Evolutionary conservation across 164 flowering plant genomes (phyloP), one percentile per base, ranked within the genome.

Genomic region (Brasenia schreberi): DNA sequence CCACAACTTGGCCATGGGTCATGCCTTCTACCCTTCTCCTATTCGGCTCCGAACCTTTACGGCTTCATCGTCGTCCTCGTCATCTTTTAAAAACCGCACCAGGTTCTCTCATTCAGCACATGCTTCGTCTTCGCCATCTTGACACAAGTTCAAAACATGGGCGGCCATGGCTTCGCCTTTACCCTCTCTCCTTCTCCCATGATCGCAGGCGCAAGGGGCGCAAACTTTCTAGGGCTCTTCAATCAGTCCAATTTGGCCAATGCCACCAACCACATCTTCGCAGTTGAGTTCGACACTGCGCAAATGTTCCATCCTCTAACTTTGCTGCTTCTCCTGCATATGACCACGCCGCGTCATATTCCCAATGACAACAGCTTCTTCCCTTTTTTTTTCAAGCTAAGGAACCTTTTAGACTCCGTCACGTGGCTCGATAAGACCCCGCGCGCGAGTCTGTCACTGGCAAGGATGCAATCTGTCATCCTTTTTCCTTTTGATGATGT

Each of bases 211-310:
- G 83, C 78, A 5, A 64, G 23, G 6, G 27, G 71, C 0, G 75
- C 64, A 18, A 81, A 82, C 16, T 81, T 6, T 62, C 73, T 84
- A 0, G 88, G 85, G 6, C 72, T 84, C 33, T 72, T 84, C 69
- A 81, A 74, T 61, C 0, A 58, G 0, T 0, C 73, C 7, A 78
- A 67, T 39, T 61, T 73, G 42, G 76, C 76, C 0, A 16, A 64
- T 0, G 4, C 65, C 0, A 64, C 76, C 0, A 81, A 81, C 61
- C 79, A 77, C 64, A 65, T 84, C 17, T 71, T 82, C 12, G 81
- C 78, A 0, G 78, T 82, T 4, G 83, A 84, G 58, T 84, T 84
- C 63, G 84, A 84, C 64, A 82, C 84, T 0, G 83, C 81, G 39
- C 74, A 72, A 1, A 33, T 3, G 39, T 33, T 2, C 39, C 39